Evolutionary conservation across 2,329 filamentous ascomycete species (phyloP).

Genomic region (Corinectria fuckeliana): DNA sequence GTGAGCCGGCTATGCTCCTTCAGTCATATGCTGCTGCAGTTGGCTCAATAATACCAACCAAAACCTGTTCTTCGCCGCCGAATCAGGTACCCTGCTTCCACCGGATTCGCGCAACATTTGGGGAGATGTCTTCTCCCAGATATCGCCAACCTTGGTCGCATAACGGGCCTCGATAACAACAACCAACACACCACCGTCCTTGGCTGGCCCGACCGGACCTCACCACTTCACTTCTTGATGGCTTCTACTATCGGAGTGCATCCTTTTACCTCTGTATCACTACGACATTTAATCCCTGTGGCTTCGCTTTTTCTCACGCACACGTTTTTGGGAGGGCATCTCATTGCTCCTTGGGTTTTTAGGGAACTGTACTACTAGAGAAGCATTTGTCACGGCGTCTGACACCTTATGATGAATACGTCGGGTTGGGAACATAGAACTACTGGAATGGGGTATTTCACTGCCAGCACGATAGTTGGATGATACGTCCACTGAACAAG

Average conservation of each 20-base stretch:
- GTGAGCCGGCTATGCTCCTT: conserved; percentile 24
- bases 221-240: conserved; percentile 33
- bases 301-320: conserved; percentile 15
- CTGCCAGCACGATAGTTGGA: conserved; percentile 29
- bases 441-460: conserved; percentile 31
- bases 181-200: conserved; percentile 25
- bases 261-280: conserved; percentile 29
- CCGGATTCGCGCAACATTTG: conserved; percentile 24
- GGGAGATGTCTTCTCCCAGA: conserved; percentile 12
- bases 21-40: conserved; percentile 20
- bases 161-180: conserved; percentile 19
- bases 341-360: conserved; percentile 26
- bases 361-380: conserved; percentile 40
- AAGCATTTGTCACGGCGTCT: conserved; percentile 39
- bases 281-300: conserved; percentile 33
- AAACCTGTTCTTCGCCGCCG: conserved; percentile 17
- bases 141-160: conserved; percentile 5
- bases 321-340: conserved; percentile 33
- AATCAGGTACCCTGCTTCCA: conserved; percentile 32
- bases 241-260: conserved; percentile 19
- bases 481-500: conserved; percentile 38
- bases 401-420: conserved; percentile 38
- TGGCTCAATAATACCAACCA: conserved; percentile 1
- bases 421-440: conserved; percentile 40
- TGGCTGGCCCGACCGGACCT: conserved; percentile 39